phyloP scores from a whole-genome alignment of 1,284 basidiomycete genomes.

The Apiotrichum mycotoxinovorans region DNA sequence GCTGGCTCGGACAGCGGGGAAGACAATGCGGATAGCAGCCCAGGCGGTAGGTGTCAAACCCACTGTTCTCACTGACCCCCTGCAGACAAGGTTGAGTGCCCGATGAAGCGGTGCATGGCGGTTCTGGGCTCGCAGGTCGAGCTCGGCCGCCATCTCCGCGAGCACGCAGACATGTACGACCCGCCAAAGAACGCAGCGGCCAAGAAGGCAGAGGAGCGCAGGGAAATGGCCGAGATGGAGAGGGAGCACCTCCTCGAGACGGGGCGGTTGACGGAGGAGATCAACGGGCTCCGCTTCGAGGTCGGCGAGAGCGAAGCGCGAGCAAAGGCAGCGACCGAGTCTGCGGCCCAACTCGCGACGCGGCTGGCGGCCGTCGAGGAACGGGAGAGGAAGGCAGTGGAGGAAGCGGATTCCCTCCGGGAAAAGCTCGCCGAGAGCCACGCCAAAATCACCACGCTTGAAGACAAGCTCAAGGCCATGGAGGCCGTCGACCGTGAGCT shows the following conservation, averaged over 20 bases:
- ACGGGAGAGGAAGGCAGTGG: not conserved
- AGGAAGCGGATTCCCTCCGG: not conserved
- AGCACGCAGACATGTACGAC: constrained; percentile 5
- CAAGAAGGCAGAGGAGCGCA: not conserved
- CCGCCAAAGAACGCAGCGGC: not conserved
- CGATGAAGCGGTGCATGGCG: not conserved
- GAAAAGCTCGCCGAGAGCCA: not conserved
- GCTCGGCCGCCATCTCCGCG: constrained; percentile 4
- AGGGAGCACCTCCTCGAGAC: not conserved
- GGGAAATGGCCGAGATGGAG: not conserved
- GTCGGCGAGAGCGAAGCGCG: not conserved
- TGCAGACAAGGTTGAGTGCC: constrained; percentile 1
- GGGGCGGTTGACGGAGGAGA: not conserved
- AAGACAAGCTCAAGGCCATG: not conserved
- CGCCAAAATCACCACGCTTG: not conserved
- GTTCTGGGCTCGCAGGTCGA: not conserved
- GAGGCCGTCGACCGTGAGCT: constrained; percentile 3
- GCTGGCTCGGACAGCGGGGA: constrained; percentile 12
- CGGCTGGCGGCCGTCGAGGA: not conserved
- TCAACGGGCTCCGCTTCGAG: not conserved
- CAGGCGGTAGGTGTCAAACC: not conserved
- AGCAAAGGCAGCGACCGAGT: not conserved
- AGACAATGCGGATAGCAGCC: not conserved
- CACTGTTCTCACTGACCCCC: not conserved
- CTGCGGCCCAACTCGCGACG: not conserved